Conservation (phyloP, 208 protist genomes). For the Acanthamoeba sp. region DNA sequence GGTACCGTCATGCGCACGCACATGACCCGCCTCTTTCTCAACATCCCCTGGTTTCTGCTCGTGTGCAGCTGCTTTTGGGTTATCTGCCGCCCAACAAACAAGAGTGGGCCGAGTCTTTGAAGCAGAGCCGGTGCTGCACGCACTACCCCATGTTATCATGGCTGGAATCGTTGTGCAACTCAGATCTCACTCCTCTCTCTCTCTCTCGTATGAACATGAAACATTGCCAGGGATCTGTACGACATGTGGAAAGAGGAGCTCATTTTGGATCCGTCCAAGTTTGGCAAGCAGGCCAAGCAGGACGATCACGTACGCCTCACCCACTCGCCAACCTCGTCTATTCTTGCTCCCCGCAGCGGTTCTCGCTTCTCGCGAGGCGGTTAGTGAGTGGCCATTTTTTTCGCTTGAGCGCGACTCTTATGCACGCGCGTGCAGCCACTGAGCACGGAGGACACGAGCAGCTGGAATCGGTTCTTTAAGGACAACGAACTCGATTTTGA, state of each 20-base stretch:
- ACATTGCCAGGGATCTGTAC: slow-evolving; percentile 79
- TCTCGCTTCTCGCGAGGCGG: no score
- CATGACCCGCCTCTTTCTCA: background rate
- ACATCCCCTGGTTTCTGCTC: background rate
- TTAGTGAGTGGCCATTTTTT: slow-evolving; percentile 10
- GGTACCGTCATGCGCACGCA: slow-evolving; percentile 50
- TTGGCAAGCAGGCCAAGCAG: slow-evolving; percentile 10
- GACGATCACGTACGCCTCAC: slow-evolving; percentile 67
- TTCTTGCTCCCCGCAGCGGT: no score
- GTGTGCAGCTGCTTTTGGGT: slow-evolving; percentile 78
- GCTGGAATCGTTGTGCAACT: no score
- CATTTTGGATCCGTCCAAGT: slow-evolving; percentile 79
- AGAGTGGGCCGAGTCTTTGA: slow-evolving; percentile 51
- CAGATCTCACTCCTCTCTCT: no score
- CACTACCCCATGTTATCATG: no score
- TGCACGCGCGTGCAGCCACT: no score
- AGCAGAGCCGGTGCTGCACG: slow-evolving; percentile 44
- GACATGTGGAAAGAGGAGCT: slow-evolving; percentile 78
- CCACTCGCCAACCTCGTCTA: background rate
- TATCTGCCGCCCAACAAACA: slow-evolving; percentile 81
- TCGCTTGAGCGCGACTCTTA: no score
- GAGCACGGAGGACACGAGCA: slow-evolving; percentile 72
- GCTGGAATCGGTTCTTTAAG: slow-evolving; percentile 85
- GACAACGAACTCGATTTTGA: slow-evolving; percentile 83
- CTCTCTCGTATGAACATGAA: no score